phyloP scores from a whole-genome alignment of 768 basidiomycete species.

The Tremella mesenterica region DNA sequence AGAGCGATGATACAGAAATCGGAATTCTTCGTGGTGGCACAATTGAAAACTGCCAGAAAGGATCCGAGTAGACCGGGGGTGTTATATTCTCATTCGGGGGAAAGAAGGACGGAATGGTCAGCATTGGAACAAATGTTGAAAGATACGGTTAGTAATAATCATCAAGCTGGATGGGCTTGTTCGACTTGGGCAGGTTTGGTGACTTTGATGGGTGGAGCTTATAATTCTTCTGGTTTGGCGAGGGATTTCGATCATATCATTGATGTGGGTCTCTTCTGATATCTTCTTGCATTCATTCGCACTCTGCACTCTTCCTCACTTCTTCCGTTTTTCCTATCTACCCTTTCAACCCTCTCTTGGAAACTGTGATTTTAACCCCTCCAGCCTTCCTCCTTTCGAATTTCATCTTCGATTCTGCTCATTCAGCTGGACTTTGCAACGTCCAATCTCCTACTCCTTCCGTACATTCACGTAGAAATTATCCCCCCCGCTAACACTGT shows the following conservation, averaged over 20 bases:
- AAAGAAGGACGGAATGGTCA: conserved; percentile 27
- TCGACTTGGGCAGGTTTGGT: conserved; percentile 36
- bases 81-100: conserved; percentile 18
- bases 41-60: conserved; percentile 15
- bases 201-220: conserved; percentile 33
- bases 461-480: too few relatives aligned
- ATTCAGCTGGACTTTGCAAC: too few relatives aligned
- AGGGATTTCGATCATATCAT: conserved; percentile 32
- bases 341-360: background rate
- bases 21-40: conserved; percentile 18
- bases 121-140: conserved; percentile 22
- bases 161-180: conserved; percentile 39
- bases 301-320: background rate
- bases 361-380: too few relatives aligned
- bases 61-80: conserved; percentile 8
- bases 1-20: conserved; percentile 10
- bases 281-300: background rate
- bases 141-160: conserved; percentile 21
- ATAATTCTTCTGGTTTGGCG: conserved; percentile 25
- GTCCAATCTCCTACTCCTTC: too few relatives aligned
- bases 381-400: too few relatives aligned
- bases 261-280: conserved; percentile 33
- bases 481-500: too few relatives aligned
- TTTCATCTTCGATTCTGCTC: too few relatives aligned
- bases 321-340: background rate